phyloP scores from a whole-genome alignment of 345 rosid genomes.

The Eucalyptus cloeziana region DNA sequence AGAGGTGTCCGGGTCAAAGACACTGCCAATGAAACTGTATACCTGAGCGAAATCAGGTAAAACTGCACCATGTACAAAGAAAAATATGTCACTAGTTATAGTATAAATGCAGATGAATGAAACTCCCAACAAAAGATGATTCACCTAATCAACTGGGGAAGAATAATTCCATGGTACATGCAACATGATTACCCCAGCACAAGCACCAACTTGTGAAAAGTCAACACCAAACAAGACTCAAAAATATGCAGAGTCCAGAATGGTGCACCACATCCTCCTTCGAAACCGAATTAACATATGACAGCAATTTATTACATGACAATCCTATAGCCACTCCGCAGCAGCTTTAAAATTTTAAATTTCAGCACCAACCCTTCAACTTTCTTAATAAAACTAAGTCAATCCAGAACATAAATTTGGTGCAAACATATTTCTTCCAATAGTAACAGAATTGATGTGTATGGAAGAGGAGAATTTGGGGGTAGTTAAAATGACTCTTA shows the following conservation, averaged over 20 bases:
- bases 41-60: slow-evolving; percentile 84
- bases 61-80: slow-evolving; percentile 30
- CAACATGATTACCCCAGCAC: background rate
- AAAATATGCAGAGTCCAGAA: background rate
- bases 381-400: background rate
- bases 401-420: background rate
- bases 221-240: background rate
- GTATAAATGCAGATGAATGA: background rate
- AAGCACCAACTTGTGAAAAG: background rate
- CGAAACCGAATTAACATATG: background rate
- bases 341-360: background rate
- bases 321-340: background rate
- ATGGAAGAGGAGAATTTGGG: background rate
- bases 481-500: background rate
- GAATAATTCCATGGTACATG: background rate
- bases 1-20: slow-evolving; percentile 57
- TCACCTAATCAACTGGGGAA: background rate
- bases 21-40: slow-evolving; percentile 79
- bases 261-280: background rate
- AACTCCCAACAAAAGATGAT: background rate
- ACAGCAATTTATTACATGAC: background rate
- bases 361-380: background rate
- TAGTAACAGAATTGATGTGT: background rate
- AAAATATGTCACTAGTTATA: background rate
- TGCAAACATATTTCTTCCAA: background rate